A percentile compares a stretch with the other conserved stretches of the same genome.
These are phyloP conservation scores for Podaxis sp. DNA, from an alignment of 768 basidiomycete genomes.

Conservation along the genomic window DNA sequence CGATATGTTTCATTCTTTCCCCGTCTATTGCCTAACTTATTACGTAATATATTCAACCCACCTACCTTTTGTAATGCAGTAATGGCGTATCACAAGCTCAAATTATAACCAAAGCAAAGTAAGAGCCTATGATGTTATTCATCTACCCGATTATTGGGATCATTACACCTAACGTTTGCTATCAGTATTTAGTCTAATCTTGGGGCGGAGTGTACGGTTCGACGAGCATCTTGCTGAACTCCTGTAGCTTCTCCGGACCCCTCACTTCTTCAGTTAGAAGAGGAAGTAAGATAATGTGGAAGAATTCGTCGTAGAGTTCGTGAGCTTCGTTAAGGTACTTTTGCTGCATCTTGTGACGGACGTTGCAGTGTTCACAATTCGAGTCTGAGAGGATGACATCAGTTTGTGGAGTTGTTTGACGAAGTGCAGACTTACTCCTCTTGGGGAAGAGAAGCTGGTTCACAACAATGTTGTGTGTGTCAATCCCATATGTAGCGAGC, in stretches of 20 bases:
- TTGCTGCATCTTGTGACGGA: conserved; percentile 96
- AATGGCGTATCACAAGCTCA: neutral
- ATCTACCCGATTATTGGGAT: conserved; percentile 1
- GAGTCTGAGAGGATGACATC: conserved; percentile 48
- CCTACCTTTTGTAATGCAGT: neutral
- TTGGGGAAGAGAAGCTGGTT: conserved; percentile 97
- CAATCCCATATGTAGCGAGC: conserved; percentile 89
- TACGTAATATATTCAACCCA: neutral
- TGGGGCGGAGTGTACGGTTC: conserved; percentile 67
- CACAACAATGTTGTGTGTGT: conserved; percentile 98
- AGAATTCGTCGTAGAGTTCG: conserved; percentile 96
- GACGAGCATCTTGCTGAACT: conserved; percentile 91
- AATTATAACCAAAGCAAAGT: neutral
- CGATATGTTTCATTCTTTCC: neutral
- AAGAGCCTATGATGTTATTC: neutral
- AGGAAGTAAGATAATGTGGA: conserved; percentile 93
- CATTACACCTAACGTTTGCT: neutral
- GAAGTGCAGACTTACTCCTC: conserved; percentile 50
- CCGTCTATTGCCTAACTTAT: neutral
- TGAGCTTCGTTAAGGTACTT: conserved; percentile 96
- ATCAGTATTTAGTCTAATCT: conserved; percentile 22
- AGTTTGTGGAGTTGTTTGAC: neutral
- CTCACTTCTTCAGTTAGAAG: conserved; percentile 95
- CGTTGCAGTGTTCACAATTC: conserved; percentile 92
- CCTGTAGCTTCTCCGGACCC: conserved; percentile 88